Evolutionary conservation across 2,329 filamentous ascomycete genomes (phyloP).

Genomic region (Ustilaginoidea virens): DNA sequence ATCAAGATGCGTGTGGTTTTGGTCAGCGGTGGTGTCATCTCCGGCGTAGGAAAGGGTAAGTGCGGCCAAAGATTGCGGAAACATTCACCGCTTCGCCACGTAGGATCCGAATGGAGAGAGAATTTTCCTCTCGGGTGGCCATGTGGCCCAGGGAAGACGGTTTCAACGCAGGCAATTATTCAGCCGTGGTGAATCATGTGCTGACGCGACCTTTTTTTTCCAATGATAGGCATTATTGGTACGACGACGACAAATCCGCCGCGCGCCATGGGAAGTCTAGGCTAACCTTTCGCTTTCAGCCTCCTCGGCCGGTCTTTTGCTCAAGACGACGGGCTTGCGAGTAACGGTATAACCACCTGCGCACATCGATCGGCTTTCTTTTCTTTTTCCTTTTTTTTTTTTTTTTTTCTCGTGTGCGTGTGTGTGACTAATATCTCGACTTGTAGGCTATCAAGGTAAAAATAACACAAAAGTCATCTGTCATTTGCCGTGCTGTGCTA

Average conservation of each 20-base stretch:
- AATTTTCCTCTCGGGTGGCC: too few species aligned
- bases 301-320: slow-evolving; percentile 49
- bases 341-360: slow-evolving; percentile 8
- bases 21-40: slow-evolving; percentile 44
- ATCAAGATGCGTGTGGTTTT: too few species aligned
- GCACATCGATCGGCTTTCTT: not conserved
- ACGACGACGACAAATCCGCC: not conserved
- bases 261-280: too few species aligned
- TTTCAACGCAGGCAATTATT: too few species aligned
- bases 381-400: not conserved
- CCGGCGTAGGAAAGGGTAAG: slow-evolving; percentile 43
- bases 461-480: not conserved
- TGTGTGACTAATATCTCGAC: not conserved
- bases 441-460: slow-evolving; percentile 1
- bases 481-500: not conserved
- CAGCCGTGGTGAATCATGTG: too few species aligned
- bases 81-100: not conserved
- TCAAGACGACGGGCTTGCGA: slow-evolving; percentile 13
- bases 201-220: not conserved
- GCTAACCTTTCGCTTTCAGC: slow-evolving; percentile 23
- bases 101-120: too few species aligned
- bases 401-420: too few species aligned
- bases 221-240: slow-evolving; percentile 4
- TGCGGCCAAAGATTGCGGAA: not conserved
- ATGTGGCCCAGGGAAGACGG: too few species aligned